Percentiles rank a stretch among this genome's conserved stretches.
These are phyloP conservation scores for Melastoma malabathricum DNA, from an alignment of 345 rosid genomes.

Conservation along the genomic window DNA sequence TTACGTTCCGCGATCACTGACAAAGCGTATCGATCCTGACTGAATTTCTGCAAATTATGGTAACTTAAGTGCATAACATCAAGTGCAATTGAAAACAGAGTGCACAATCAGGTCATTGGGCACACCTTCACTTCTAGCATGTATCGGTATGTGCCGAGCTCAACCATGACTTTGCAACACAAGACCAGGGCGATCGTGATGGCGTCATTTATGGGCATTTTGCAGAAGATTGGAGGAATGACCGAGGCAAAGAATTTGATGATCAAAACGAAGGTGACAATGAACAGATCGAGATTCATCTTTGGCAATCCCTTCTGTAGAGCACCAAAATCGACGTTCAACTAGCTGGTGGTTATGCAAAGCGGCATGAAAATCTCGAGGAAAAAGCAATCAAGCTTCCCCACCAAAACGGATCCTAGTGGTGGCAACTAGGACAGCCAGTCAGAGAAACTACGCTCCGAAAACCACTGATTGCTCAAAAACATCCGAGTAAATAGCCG, in stretches of 20 bases:
- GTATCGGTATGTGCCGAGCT: slow-evolving; percentile 7
- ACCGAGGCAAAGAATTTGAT: slow-evolving; percentile 4
- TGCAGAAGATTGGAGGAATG: slow-evolving; percentile 7
- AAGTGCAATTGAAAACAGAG: too few relatives aligned
- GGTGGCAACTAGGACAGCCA: slow-evolving; percentile 32
- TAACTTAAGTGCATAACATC: too few relatives aligned
- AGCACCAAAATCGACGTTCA: not conserved
- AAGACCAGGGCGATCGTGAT: slow-evolving; percentile 7
- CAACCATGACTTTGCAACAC: slow-evolving; percentile 9
- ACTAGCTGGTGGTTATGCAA: slow-evolving; percentile 11
- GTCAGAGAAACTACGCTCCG: slow-evolving; percentile 15
- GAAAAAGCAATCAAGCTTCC: slow-evolving; percentile 21
- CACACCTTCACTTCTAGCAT: not conserved
- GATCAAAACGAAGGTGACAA: not conserved
- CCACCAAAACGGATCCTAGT: slow-evolving; percentile 23
- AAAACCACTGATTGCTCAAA: slow-evolving; percentile 14
- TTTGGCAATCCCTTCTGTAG: not conserved
- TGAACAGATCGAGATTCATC: not conserved
- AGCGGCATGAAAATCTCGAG: slow-evolving; percentile 17
- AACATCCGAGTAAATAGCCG: slow-evolving; percentile 7
- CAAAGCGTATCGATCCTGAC: not conserved
- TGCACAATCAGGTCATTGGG: too few relatives aligned
- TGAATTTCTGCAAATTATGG: not conserved
- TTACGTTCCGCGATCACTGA: slow-evolving; percentile 10
- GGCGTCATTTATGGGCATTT: slow-evolving; percentile 6